Base-by-base conservation (phyloP, 2,329 filamentous ascomycete species). In the Sordariomycetes sp. region DNA sequence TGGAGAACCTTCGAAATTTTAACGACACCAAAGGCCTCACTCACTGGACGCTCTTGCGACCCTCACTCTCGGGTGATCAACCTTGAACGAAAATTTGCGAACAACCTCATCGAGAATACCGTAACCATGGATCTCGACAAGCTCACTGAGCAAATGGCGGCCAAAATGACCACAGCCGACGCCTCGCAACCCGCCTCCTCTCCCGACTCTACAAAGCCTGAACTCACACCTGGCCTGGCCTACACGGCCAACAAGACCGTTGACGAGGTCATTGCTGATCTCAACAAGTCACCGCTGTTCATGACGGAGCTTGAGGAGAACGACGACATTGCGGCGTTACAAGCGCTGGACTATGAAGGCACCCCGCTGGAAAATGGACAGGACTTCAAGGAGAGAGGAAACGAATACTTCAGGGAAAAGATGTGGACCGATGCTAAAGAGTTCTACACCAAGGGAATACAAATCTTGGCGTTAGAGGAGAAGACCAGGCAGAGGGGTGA, bases 251-350 rank as follows among this genome's bases (percentile, higher is more conserved):
- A 61, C 46, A 70, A 68, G 55, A 68, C 70, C 5, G 58, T 68
- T 3, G 70, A 73, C 24, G 71, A 77, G 46, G 65, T 76, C 21
- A 54, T 70, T 37, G 66, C 66, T 8, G 72, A 77, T 32, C 58
- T 78, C 27, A 74, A 75, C 54, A 66, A 67, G 52, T 72, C 67
- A 21, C 92, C 92, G 6, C 72, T 98, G 24, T 98, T 98, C 68
- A 98, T 98, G 92, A 96, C 87, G 20, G 80, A 85, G 45, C 70
- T 95, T 21, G 85, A 85, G 47, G 83, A 93, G 44, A 94, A 94
- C 51, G 68, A 82, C 41, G 79, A 84, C 45, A 68, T 94, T 1
- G 87, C 93, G 47, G 93, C 92, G 1, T 70, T 98, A 39, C 82
- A 85, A 53, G 90, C 92, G 1, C 66, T 98, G 25, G 86, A 86